Evolutionary conservation across 2,329 filamentous ascomycete species (phyloP).

Genomic region (Xylariales sp.): DNA sequence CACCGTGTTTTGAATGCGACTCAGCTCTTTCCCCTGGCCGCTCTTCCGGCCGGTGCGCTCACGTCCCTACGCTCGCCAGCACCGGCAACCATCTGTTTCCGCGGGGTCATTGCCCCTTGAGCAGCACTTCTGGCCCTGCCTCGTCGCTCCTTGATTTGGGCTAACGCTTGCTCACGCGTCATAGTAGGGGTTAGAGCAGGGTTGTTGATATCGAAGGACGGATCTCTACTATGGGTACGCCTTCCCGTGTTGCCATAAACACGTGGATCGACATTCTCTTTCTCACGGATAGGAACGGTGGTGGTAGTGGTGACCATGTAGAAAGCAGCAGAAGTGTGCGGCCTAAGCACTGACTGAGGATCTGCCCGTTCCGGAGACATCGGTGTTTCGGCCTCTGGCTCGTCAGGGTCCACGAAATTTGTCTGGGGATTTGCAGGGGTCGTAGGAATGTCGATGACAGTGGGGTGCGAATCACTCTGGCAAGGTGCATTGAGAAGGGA

Average conservation of each 20-base stretch:
- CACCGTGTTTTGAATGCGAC: too few relatives aligned
- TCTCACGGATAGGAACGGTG: constrained; percentile 46
- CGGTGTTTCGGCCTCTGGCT: background rate
- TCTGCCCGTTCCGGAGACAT: constrained; percentile 10
- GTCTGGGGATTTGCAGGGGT: constrained; percentile 29
- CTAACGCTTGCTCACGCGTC: constrained; percentile 69
- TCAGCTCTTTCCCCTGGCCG: too few relatives aligned
- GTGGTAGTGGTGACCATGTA: constrained; percentile 47
- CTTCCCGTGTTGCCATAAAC: constrained; percentile 42
- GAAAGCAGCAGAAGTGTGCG: constrained; percentile 42
- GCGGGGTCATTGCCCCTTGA: constrained; percentile 56
- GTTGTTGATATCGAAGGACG: constrained; percentile 50
- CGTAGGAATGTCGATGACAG: constrained; percentile 36
- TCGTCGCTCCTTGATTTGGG: constrained; percentile 67
- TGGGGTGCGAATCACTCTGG: constrained; percentile 30
- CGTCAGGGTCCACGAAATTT: constrained; percentile 1
- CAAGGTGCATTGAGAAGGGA: constrained; percentile 57
- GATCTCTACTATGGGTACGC: constrained; percentile 30
- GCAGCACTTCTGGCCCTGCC: constrained; percentile 67
- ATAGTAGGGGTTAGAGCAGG: constrained; percentile 60
- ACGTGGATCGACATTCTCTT: constrained; percentile 36
- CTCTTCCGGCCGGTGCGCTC: constrained; percentile 39
- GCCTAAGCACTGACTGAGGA: constrained; percentile 13
- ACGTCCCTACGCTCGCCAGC: constrained; percentile 39
- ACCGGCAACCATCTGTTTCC: constrained; percentile 53